Evolutionary conservation across 2,329 filamentous ascomycete genomes (phyloP), one percentile per base, ranked within the genome.

Genomic region (Fusarium beomiforme): DNA sequence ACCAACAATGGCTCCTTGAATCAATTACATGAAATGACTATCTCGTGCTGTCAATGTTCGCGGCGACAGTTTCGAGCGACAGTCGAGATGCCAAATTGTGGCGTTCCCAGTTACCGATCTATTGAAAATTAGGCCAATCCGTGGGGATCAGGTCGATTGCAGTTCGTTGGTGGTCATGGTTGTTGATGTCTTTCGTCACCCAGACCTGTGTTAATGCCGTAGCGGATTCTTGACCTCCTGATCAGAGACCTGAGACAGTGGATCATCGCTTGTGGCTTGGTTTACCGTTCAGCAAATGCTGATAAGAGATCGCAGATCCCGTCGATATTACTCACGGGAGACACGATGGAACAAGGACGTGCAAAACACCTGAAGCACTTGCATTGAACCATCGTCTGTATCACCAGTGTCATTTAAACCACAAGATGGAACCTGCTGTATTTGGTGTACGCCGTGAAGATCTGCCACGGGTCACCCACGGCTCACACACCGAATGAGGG

Each of bases 171-270:
- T 44, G 37, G 34, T 26, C 46, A 53, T 33, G 39, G 56, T 56
- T 31, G 56, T 56, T 26, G 49, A 58, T 49, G 47, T 37, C 41
- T 47, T 53, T 39, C 47, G 29, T 14, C 31, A n/a, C 33, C 23
- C 19, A 10, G 29, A 10, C 39, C n/a, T n/a, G 43, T 23, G 57
- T 62, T 58, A 42, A 36, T 36, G 59, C 63, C 42, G 53, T 29
- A 50, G 63, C 54, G 50, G 54, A 39, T 43, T 63, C 31, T 58
- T 70, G 53, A 68, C 64, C 59, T 63, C 53, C 60, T 53, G 60
- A 68, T 72, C 61, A 69, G 56, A 58, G 54, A 73, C 74, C 67
- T 76, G 72, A 75, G 74, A 76, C 74, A 72, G 72, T 73, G 74
- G 74, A 51, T 33, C 64, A 58, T 61, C 43, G 36, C 68, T 61